Percentiles rank a stretch among this genome's conserved stretches.
Conservation (phyloP, 2,329 filamentous ascomycete genomes). For the Fusarium nurragi region DNA sequence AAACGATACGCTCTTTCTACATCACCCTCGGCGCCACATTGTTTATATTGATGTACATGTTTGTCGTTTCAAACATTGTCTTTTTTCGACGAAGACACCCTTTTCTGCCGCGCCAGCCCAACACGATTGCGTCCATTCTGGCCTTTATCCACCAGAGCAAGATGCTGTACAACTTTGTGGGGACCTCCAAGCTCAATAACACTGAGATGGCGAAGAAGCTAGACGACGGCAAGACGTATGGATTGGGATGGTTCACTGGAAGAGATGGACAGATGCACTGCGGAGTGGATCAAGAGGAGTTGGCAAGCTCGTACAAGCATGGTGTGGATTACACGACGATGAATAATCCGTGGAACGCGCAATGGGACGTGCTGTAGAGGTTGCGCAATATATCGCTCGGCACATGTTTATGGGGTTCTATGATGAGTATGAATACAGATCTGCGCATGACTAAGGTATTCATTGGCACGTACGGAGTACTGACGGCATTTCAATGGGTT, state of each 20-base stretch:
- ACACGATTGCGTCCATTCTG: slow-evolving; percentile 78
- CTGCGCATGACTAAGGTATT: slow-evolving; percentile 19
- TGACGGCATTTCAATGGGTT: slow-evolving; percentile 6
- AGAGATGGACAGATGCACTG: slow-evolving; percentile 78
- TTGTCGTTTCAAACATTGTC: slow-evolving; percentile 66
- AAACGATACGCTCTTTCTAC: slow-evolving; percentile 72
- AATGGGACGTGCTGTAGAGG: slow-evolving; percentile 51
- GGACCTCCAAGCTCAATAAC: slow-evolving; percentile 70
- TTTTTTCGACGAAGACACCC: slow-evolving; percentile 71
- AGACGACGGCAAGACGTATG: slow-evolving; percentile 71
- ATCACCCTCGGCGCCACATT: slow-evolving; percentile 69
- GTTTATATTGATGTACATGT: slow-evolving; percentile 73
- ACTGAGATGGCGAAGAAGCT: slow-evolving; percentile 70
- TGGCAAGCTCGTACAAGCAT: slow-evolving; percentile 72
- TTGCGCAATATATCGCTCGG: slow-evolving; percentile 3
- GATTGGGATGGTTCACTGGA: slow-evolving; percentile 79
- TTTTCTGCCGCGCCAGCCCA: slow-evolving; percentile 81
- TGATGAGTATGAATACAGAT: slow-evolving; percentile 24
- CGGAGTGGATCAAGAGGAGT: slow-evolving; percentile 80
- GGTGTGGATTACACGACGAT: slow-evolving; percentile 61
- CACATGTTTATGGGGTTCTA: slow-evolving; percentile 1
- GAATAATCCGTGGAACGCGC: slow-evolving; percentile 62
- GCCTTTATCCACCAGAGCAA: slow-evolving; percentile 83
- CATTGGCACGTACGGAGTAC: slow-evolving; percentile 8
- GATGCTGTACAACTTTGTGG: slow-evolving; percentile 81